Base-by-base conservation (phyloP, 106 monocot species). In the Agapanthus africanus region DNA sequence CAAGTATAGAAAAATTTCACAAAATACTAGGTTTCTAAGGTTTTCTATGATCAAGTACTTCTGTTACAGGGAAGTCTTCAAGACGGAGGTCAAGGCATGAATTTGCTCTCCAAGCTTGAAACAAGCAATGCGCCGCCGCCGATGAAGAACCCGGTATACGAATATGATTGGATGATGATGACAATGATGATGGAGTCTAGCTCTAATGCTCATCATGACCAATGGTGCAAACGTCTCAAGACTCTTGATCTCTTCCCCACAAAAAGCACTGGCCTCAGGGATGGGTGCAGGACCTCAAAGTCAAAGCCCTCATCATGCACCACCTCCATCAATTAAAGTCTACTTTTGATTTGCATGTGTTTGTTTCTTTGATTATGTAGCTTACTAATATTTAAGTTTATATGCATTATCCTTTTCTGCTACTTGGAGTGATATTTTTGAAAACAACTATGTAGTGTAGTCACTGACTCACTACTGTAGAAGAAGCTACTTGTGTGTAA, bases 161-260 rank as follows among this genome's bases (percentile, higher is more conserved):
- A 39, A 1, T 26, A 36, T 30, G 60, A 74, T 9, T 75, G 71
- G 69, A 44, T 70, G 67, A n/a, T n/a, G n/a, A n/a, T n/a, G n/a
- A n/a, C n/a, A n/a, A n/a, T n/a, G n/a, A n/a, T n/a, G 61, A 38
- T 59, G 46, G 49, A 47, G 13, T 23, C 61, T 7, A 37, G 49
- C 26, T 33, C 38, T 11, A 7, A 9, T 8, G 44, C 26, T 23
- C 5, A 47, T 31, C 10, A 9, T 30, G 5, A 65, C 1, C 78
- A 71, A 6, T 81, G 76, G 63, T 80, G 75, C 81, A 71, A 46
- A 60, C 74, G 81, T 70, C 77, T 79, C 22, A 82, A 56, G 73
- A 91, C 90, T 56, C 73, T 91, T 36, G 90, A 91, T 37, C 87
- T 91, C 41, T 91, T 91, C 76, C 90, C 90, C 11, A 77, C 78